Base-by-base conservation (phyloP, 164 flowering plant species). In the Amborella trichopoda region DNA sequence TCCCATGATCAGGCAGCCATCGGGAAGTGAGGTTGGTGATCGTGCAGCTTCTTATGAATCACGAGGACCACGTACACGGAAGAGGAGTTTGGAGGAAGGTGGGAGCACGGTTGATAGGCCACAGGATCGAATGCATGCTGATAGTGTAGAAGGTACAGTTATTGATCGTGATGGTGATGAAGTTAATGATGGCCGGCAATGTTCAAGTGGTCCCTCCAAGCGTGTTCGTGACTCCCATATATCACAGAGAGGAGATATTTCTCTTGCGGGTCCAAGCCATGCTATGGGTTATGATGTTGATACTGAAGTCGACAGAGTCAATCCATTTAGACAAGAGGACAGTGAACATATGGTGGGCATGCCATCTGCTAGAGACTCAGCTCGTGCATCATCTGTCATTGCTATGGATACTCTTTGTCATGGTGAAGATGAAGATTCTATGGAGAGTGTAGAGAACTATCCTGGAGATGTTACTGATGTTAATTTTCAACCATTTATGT, bases 21-120 rank as follows among this genome's bases (percentile, higher is more conserved):
- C 96, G 21, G 74, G 90, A 23, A 93, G 99, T 72, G 99, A 91
- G 65, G 86, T 83, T 63, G 99, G 99, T 63, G 96, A 79, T 63
- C 94, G 87, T 65, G 99, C 96, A 42, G 81, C 96, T 49, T 93
- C 99, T 34, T 87, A 71, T 72, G 99, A 93, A 63, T 93, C 99
- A 42, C 68, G 87, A 16, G 96, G 96, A 27, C 99, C 99, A 18
- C 78, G 86, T 61, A 30, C 34, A 6, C 8, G 34, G 11, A 30
- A 30, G 11, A 30, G 34, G 34, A 30, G 34, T 11, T 53, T 84
- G 47, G 98, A 82, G 42, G 76, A 65, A 61, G 98, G 87, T 62
- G 98, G 90, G 45, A 87, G 96, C 62, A 78, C 98, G 6, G 88
- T 71, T 64, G 83, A 80, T 51, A 77, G 86, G 64, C 77, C 81